Base-by-base conservation (phyloP, 495 filamentous ascomycete species). In the Cryomyces minteri region DNA sequence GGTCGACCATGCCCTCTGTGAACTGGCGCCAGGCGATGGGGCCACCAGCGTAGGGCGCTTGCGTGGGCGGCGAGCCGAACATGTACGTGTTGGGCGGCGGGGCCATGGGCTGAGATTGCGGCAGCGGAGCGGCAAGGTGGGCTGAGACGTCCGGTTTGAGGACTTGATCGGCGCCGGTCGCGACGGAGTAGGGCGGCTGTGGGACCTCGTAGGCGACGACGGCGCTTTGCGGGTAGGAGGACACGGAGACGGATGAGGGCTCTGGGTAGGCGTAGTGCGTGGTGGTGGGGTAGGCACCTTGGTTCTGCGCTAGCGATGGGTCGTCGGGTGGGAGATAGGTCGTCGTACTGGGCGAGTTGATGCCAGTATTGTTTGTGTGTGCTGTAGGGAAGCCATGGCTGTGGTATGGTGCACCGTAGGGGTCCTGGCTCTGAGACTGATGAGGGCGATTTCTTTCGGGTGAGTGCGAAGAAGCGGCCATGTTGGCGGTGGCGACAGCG, bases 1-100 rank as follows among this genome's bases (percentile, higher is more conserved):
- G 33, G 18, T 46, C 38, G 46, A 48, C 39, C 53, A 44, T 55
- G 53, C 45, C 48, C 14, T 50, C 38, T 6, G 43, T 42, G 46
- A 49, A 50, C 6, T 38, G 43, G 32, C 36, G 32, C 43, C 43
- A 45, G 5, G 43, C 43, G 5, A 34, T 36, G 4, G 43, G 36
- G 10, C 32, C 43, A 3, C 42, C 42, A 5, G 10, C n/a, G 30
- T 31, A n/a, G 8, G 4, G 32, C 18, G 42, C 5, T 6, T 32
- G 42, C 5, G 5, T 32, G 9, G 8, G 4, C 31, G 11, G 14
- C 11, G 36, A 33, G 9, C 9, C n/a, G 7, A 33, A 33, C 8
- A 43, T 32, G 6, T 43, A 33, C 9, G 29, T 6, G 28, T 33
- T 43, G 42, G n/a, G 25, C 32, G 28, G 29, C 28, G 42, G 42